phyloP scores from a whole-genome alignment of 202 grass and related monocot genomes.

The Musa balbisiana region DNA sequence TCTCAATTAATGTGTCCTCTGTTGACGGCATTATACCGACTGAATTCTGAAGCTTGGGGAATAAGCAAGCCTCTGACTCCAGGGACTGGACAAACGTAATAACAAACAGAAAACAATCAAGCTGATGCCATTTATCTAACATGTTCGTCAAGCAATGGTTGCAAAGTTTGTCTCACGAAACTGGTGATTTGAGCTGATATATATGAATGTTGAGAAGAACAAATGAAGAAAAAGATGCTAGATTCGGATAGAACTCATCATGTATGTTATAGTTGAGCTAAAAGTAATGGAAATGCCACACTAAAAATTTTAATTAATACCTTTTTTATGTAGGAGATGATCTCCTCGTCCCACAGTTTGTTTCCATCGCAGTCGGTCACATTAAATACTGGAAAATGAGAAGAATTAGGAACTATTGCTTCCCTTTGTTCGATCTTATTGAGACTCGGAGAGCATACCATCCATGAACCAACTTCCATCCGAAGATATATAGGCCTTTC shows the following conservation, averaged over 20 bases:
- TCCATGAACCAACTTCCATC: slow-evolving; percentile 92
- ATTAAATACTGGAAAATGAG: slow-evolving; percentile 51
- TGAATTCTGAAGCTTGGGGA: not conserved
- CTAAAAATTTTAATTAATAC: slow-evolving; percentile 22
- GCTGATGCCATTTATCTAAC: not conserved
- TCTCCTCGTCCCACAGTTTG: slow-evolving; percentile 51
- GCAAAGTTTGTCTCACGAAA: too few species aligned
- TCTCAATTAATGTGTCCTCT: slow-evolving; percentile 3
- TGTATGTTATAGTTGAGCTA: too few species aligned
- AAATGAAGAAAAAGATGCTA: too few species aligned
- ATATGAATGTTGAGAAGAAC: too few species aligned
- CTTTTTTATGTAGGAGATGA: slow-evolving; percentile 56
- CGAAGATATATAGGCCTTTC: slow-evolving; percentile 74
- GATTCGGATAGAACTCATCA: too few species aligned
- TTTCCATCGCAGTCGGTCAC: slow-evolving; percentile 60
- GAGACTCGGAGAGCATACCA: slow-evolving; percentile 26
- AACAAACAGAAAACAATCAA: not conserved
- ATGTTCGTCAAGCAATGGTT: not conserved
- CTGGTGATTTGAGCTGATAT: too few species aligned
- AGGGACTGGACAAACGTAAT: not conserved
- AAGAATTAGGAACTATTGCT: too few species aligned
- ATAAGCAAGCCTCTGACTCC: slow-evolving; percentile 4
- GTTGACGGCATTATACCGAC: not conserved
- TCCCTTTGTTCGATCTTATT: too few species aligned
- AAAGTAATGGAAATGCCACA: too few species aligned